Evolutionary conservation across 2,329 filamentous ascomycete species (phyloP).

Genomic region (Aspergillus caelatus): DNA sequence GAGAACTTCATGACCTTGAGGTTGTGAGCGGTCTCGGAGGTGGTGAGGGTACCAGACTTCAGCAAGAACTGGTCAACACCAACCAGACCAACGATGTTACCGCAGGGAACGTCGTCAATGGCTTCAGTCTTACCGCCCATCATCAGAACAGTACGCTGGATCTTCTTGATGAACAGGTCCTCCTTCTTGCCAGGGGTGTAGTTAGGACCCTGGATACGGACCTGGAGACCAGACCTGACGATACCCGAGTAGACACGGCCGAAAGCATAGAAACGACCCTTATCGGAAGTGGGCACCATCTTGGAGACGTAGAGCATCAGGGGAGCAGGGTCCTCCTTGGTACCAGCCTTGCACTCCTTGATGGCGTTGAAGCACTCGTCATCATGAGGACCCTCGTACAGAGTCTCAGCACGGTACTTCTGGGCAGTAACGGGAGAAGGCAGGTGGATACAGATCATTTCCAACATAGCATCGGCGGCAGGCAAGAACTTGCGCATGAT

Average conservation of each 20-base stretch:
- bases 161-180: slow-evolving; percentile 98
- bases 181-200: slow-evolving; percentile 98
- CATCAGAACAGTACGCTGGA: slow-evolving; percentile 99
- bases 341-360: slow-evolving; percentile 42
- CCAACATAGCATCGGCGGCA: slow-evolving; percentile 93
- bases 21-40: slow-evolving; percentile 97
- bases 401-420: slow-evolving; percentile 95
- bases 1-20: slow-evolving; percentile 99
- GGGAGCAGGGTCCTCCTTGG: slow-evolving; percentile 69
- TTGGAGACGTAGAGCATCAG: slow-evolving; percentile 99
- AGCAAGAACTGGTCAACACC: slow-evolving; percentile 99
- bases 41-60: slow-evolving; percentile 99
- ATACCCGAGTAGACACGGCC: slow-evolving; percentile 99
- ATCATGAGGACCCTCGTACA: slow-evolving; percentile 96
- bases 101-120: slow-evolving; percentile 97
- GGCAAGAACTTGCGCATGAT: slow-evolving; percentile 99
- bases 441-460: slow-evolving; percentile 99
- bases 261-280: slow-evolving; percentile 99
- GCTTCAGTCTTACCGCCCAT: slow-evolving; percentile 99
- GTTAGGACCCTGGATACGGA: slow-evolving; percentile 99
- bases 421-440: slow-evolving; percentile 95
- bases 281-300: slow-evolving; percentile 99
- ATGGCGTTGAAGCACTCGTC: slow-evolving; percentile 94
- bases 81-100: slow-evolving; percentile 99
- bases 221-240: slow-evolving; percentile 96